These are phyloP conservation scores for Rhizophlyctis rosea DNA, from an alignment of 192 early-diverging fungal species.

Conservation along the genomic window DNA sequence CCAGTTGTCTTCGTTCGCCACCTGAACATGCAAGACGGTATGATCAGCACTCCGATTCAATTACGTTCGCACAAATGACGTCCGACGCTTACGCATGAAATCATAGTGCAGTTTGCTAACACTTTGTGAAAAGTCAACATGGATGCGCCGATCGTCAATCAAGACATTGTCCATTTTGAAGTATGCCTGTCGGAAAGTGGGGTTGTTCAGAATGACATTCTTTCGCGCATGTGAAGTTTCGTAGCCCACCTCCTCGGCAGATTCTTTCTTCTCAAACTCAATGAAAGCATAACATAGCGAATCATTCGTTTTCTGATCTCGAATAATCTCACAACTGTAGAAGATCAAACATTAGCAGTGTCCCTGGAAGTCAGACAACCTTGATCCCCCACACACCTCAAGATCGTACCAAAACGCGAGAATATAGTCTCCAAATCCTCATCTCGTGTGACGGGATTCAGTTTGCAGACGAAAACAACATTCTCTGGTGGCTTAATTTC, in stretches of 20 bases:
- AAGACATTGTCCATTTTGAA: constrained; percentile 96
- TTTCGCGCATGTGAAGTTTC: too few species aligned
- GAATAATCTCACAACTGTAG: constrained; percentile 83
- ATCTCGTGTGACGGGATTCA: constrained; percentile 85
- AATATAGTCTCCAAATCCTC: constrained; percentile 93
- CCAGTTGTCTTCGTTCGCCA: not conserved
- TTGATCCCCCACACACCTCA: constrained; percentile 36
- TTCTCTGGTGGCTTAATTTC: constrained; percentile 97
- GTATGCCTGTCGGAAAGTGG: constrained; percentile 60
- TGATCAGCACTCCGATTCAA: not conserved
- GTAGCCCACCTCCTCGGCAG: constrained; percentile 81
- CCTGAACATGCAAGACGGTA: not conserved
- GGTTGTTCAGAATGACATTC: too few species aligned
- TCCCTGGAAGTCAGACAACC: not conserved
- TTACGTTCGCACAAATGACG: not conserved
- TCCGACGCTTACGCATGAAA: constrained; percentile 59
- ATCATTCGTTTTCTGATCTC: constrained; percentile 76
- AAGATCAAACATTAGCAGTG: too few species aligned
- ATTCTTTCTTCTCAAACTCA: constrained; percentile 85
- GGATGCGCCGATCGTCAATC: constrained; percentile 93
- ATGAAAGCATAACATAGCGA: constrained; percentile 95
- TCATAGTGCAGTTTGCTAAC: constrained; percentile 80
- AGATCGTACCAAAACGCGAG: constrained; percentile 83
- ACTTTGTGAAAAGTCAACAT: constrained; percentile 97
- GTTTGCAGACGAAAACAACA: constrained; percentile 92